Percentiles rank a stretch among this genome's conserved stretches.
phyloP scores from a whole-genome alignment of 768 basidiomycete genomes.

The Leccinum longicurvipes region DNA sequence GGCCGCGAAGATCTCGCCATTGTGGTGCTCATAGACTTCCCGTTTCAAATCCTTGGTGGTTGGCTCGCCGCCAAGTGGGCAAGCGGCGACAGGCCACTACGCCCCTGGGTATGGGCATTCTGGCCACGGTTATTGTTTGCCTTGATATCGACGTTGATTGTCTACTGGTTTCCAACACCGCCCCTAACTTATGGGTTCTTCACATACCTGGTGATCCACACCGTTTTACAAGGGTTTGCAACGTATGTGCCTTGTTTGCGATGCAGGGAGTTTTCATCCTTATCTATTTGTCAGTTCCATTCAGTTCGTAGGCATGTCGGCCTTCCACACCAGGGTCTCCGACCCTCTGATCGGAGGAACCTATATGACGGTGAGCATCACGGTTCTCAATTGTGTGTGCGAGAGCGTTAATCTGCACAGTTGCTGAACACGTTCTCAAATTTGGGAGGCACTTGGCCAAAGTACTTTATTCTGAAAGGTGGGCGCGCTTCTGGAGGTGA shows the following conservation, averaged over 20 bases:
- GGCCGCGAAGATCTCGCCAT: conserved; percentile 95
- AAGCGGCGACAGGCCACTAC: conserved; percentile 69
- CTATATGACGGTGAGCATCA: conserved; percentile 86
- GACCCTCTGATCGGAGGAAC: conserved; percentile 98
- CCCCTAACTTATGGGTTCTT: conserved; percentile 79
- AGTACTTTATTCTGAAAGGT: conserved; percentile 94
- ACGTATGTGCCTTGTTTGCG: conserved; percentile 51
- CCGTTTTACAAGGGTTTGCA: conserved; percentile 79
- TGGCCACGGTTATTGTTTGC: conserved; percentile 82
- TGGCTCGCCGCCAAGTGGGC: conserved; percentile 95
- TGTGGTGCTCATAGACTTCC: conserved; percentile 94
- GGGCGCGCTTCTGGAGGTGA: not conserved
- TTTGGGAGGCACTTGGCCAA: conserved; percentile 97
- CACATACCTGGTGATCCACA: conserved; percentile 72
- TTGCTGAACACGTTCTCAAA: conserved; percentile 94
- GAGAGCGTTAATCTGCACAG: conserved; percentile 38
- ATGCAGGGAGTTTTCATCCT: not conserved
- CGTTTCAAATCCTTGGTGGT: conserved; percentile 93
- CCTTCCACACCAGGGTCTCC: conserved; percentile 95
- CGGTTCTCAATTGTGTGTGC: not conserved
- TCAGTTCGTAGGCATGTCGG: conserved; percentile 99
- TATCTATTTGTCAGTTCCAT: conserved; percentile 61
- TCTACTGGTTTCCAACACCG: conserved; percentile 79
- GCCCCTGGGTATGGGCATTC: conserved; percentile 89
- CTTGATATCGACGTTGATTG: conserved; percentile 67